Base-by-base conservation (phyloP, 2,329 filamentous ascomycete species). In the Fusarium subglutinans region DNA sequence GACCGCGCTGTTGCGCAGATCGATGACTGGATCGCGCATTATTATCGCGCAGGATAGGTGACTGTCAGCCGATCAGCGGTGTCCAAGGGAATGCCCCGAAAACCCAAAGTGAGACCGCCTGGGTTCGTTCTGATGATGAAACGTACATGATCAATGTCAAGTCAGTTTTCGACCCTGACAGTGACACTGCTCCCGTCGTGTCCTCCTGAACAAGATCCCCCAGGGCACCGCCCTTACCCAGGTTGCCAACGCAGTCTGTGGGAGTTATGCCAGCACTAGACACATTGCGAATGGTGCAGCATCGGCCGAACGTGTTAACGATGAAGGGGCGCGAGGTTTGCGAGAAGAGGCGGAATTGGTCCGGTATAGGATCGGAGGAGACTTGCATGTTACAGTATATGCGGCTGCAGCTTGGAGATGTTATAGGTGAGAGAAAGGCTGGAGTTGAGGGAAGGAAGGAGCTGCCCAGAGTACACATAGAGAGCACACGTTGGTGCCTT, bases 341-440 rank as follows among this genome's bases (percentile, higher is more conserved):
- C 26, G 1, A 28, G 28, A 6, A 28, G 10, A 15, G 22, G 2
- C 13, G 45, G 20, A 28, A 28, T 28, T 18, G 15, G 5, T 18
- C 8, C 2, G 7, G 14, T 30, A 33, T n/a, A n/a, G 22, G 22
- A 15, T 30, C 5, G 15, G 15, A 5, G 15, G 28, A 13, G 28
- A 14, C 1, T n/a, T n/a, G 47, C 11, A 15, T 18, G 15, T 18
- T 51, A 22, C 2, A 51, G 11, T 0, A 24, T 20, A 1, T 18
- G 18, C 22, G 22, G 1, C 22, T 18, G 15, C 22, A 8, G 6
- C 30, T 24, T 33, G 47, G 28, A 18, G 28, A n/a, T 48, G 7
- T 5, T 30, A 12, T 17, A 26, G 45, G 20, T 4, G 5, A 17
- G 8, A 12, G 6, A n/a, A 48, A n/a, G 10, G 20, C 14, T 30